Percentiles rank a stretch among this genome's conserved stretches.
These are phyloP conservation scores for Kuraishia capsulata DNA, from an alignment of 805 yeast genomes.

Conservation along the genomic window DNA sequence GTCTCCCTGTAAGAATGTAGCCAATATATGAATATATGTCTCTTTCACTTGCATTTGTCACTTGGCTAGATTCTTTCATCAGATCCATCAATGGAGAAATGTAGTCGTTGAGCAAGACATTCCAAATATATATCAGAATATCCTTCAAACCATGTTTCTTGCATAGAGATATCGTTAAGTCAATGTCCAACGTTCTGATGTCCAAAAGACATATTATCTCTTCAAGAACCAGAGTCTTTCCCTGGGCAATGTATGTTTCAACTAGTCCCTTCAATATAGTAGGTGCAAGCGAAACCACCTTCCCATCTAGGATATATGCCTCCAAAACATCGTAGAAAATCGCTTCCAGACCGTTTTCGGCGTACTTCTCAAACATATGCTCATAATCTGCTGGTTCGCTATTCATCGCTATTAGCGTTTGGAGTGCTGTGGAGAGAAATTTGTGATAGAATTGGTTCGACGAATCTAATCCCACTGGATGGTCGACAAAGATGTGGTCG, in stretches of 20 bases:
- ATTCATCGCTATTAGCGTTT: slow-evolving; percentile 28
- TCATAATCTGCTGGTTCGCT: slow-evolving; percentile 30
- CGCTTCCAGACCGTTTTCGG: slow-evolving; percentile 19
- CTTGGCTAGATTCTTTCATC: slow-evolving; percentile 21
- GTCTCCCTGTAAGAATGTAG: slow-evolving; percentile 65
- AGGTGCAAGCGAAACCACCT: slow-evolving; percentile 50
- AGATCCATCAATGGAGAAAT: slow-evolving; percentile 62
- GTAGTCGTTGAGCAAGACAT: slow-evolving; percentile 58
- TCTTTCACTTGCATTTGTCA: slow-evolving; percentile 8
- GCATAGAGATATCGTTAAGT: slow-evolving; percentile 61
- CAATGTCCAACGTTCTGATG: slow-evolving; percentile 63
- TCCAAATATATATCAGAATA: slow-evolving; percentile 65
- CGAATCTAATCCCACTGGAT: not conserved
- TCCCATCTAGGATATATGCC: slow-evolving; percentile 36
- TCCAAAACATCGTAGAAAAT: slow-evolving; percentile 46
- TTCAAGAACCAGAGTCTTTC: slow-evolving; percentile 44
- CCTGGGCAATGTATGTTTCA: slow-evolving; percentile 29
- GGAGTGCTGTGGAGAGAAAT: slow-evolving; percentile 28
- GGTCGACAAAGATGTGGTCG: slow-evolving; percentile 26
- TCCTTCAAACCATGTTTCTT: slow-evolving; percentile 46
- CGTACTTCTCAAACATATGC: slow-evolving; percentile 33
- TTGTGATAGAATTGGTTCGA: slow-evolving; percentile 14
- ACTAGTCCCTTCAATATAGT: slow-evolving; percentile 54
- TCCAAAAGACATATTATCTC: slow-evolving; percentile 65
- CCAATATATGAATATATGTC: slow-evolving; percentile 52